phyloP scores from a whole-genome alignment of 2,329 filamentous ascomycete species.

The Monilinia vaccinii-corymbosi region DNA sequence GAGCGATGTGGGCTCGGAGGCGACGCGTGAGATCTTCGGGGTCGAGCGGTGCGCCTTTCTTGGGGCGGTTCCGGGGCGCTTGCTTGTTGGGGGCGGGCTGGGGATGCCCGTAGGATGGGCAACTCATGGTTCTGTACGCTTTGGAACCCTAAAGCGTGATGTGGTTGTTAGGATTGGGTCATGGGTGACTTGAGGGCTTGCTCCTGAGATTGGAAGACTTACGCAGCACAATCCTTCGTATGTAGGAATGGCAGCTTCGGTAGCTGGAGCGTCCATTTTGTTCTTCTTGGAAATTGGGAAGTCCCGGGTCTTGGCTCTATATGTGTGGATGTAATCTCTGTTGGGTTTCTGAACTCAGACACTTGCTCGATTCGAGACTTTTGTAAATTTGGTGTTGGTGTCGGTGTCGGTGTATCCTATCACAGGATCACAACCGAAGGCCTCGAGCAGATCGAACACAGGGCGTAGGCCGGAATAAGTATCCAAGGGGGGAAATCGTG shows the following conservation, averaged over 20 bases:
- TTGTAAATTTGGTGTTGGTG: background rate
- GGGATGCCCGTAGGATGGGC: slow-evolving; percentile 15
- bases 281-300: too few species aligned
- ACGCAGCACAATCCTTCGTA: slow-evolving; percentile 1
- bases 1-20: slow-evolving; percentile 40
- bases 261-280: background rate
- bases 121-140: slow-evolving; percentile 22
- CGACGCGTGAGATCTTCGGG: slow-evolving; percentile 46
- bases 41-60: slow-evolving; percentile 37
- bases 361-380: background rate
- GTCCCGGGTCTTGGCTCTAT: background rate
- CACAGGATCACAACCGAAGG: slow-evolving; percentile 4
- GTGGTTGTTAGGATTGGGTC: background rate
- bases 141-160: background rate
- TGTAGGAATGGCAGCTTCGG: background rate
- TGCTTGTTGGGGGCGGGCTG: background rate
- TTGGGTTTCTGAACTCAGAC: slow-evolving; percentile 7
- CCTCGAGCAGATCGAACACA: slow-evolving; percentile 5
- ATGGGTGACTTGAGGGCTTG: too few species aligned
- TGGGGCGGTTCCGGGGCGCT: slow-evolving; percentile 19
- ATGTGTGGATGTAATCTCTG: background rate
- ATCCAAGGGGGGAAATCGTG: background rate
- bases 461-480: background rate
- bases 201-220: background rate
- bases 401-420: too few species aligned